Evolutionary conservation across 1,284 basidiomycete genomes (phyloP), one percentile per base, ranked within the genome.

Genomic region (Tremellales sp.): DNA sequence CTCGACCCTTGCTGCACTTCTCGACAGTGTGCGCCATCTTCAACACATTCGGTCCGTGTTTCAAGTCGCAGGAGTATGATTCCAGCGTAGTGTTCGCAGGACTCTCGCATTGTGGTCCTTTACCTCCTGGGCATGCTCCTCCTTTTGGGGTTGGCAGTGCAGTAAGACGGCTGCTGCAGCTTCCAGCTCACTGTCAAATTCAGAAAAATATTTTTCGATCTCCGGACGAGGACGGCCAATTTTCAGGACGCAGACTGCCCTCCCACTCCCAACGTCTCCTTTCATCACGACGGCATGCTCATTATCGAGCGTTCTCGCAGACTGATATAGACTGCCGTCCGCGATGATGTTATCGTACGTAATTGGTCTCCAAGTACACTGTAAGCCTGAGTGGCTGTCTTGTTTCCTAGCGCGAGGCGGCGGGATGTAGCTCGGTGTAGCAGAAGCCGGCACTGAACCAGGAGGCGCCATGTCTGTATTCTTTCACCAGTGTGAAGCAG

Each of bases 141-240:
- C 67, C 61, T 84, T 76, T 10, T 70, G 55, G 1, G 77, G 73
- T 21, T 78, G 71, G 65, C 80, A 78, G 33, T 75, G 71, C 34
- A 83, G 62, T 3, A 81, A 76, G 27, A 80, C 63, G 48, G 79
- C 75, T 10, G 37, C 37, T 18, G 80, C 81, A 5, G 81, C 81
- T 64, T 83, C 81, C 22, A 81, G 67, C 1, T 81, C 80, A 42
- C 67, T 70, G 27, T 27, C 28, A 14, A 18, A 22, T 3, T 36
- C 33, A 37, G 14, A 14, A 26, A 50, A 14, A 27, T 37, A 31
- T 16, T 0, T 39, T 39, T 25, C 8, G 22, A 25, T 12, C 8
- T 12, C 7, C 21, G 18, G 21, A 39, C 12, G 14, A 14, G 2
- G 12, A 9, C 3, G 3, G 12, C 61, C 64, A 50, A 34, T 65